Conservation (phyloP, 2,329 filamentous ascomycete species). For the Cladophialophora immunda region DNA sequence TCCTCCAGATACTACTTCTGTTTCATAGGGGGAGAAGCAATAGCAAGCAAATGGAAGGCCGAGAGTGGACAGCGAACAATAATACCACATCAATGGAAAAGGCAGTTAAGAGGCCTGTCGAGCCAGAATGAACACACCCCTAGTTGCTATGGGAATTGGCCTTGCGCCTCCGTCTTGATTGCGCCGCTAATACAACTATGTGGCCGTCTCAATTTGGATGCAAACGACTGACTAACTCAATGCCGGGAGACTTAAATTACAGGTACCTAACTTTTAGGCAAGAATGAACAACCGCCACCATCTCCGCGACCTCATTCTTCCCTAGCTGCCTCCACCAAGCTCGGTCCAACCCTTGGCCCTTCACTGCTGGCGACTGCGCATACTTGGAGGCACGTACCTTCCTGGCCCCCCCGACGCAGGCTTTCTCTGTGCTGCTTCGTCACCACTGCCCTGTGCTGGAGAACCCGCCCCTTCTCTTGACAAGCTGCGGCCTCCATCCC, state of each 20-base stretch:
- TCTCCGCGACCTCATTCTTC: slow-evolving; percentile 8
- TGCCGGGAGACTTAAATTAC: slow-evolving; percentile 27
- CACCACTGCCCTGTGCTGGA: slow-evolving; percentile 30
- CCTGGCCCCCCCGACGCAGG: slow-evolving; percentile 27
- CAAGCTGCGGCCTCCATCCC: slow-evolving; percentile 43
- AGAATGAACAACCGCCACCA: slow-evolving; percentile 11
- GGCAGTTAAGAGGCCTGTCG: neutral
- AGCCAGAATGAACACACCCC: neutral
- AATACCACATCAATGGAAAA: neutral
- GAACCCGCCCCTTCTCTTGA: slow-evolving; percentile 35
- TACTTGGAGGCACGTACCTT: slow-evolving; percentile 39
- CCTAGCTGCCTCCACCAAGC: neutral
- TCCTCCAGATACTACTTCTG: neutral
- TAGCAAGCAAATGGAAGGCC: neutral
- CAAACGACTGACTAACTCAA: slow-evolving; percentile 1
- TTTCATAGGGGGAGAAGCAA: neutral
- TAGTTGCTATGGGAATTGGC: slow-evolving; percentile 15
- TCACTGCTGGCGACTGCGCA: slow-evolving; percentile 36
- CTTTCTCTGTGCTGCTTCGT: slow-evolving; percentile 32
- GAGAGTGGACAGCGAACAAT: neutral
- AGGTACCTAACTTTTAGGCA: slow-evolving; percentile 23
- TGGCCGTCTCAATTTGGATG: slow-evolving; percentile 1
- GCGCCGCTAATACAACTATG: slow-evolving; percentile 5
- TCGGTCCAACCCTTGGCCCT: neutral
- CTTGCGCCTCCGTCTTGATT: slow-evolving; percentile 7